These are phyloP conservation scores for Cercospora canescens DNA, from an alignment of 2,329 filamentous ascomycete genomes.

Conservation along the genomic window DNA sequence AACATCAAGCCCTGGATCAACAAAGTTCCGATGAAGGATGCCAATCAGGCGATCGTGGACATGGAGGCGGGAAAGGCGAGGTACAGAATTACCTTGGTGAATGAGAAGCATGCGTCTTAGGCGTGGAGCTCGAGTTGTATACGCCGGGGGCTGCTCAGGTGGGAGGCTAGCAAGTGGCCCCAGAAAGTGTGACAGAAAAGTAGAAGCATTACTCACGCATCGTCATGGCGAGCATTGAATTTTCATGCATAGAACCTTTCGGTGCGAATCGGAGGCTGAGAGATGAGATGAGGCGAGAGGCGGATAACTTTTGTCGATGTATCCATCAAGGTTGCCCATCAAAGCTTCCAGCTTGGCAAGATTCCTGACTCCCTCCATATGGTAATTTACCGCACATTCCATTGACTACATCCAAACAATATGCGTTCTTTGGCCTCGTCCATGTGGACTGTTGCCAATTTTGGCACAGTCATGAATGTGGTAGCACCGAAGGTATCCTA, in stretches of 20 bases:
- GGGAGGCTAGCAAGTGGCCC: too few relatives aligned
- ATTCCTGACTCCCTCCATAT: too few relatives aligned
- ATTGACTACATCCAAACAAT: too few relatives aligned
- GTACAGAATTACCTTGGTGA: conserved; percentile 38
- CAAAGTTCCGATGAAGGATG: conserved; percentile 58
- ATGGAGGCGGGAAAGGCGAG: conserved; percentile 57
- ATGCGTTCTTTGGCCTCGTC: too few relatives aligned
- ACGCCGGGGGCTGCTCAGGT: neutral
- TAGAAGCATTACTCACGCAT: too few relatives aligned
- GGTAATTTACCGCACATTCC: too few relatives aligned
- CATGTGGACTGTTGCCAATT: too few relatives aligned
- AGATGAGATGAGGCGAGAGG: neutral
- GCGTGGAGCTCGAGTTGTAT: neutral
- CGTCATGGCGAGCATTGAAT: neutral
- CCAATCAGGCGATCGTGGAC: conserved; percentile 59
- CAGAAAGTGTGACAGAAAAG: too few relatives aligned
- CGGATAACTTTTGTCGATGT: neutral
- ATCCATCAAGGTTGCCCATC: neutral
- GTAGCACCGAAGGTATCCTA: too few relatives aligned
- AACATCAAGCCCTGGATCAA: conserved; percentile 64
- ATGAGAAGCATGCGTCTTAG: conserved; percentile 17
- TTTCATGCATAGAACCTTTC: neutral
- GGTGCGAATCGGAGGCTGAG: too few relatives aligned
- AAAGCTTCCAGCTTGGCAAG: too few relatives aligned
- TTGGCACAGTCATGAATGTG: too few relatives aligned